phyloP scores from a whole-genome alignment of 2,329 filamentous ascomycete species.

The Aureobasidium mangrovei region DNA sequence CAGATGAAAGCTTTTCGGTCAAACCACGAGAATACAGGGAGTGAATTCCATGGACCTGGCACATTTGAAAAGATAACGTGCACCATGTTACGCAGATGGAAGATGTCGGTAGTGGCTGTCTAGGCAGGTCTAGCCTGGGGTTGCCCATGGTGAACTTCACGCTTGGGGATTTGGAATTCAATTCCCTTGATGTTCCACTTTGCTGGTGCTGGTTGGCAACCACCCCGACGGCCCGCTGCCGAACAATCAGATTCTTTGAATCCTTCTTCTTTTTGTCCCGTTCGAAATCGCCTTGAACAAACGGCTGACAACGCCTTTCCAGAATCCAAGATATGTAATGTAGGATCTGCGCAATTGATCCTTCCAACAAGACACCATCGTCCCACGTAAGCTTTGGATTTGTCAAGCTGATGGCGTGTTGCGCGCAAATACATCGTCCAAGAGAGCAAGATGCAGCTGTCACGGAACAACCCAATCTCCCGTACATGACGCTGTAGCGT shows the following conservation, averaged over 20 bases:
- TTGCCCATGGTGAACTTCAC: not conserved
- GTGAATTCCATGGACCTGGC: not conserved
- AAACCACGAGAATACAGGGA: not conserved
- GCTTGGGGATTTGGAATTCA: constrained; percentile 5
- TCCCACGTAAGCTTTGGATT: not conserved
- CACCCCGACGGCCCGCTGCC: not conserved
- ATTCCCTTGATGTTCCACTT: not conserved
- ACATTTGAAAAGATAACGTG: not conserved
- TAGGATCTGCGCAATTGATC: constrained; percentile 5
- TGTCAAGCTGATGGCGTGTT: constrained; percentile 1
- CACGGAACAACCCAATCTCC: not conserved
- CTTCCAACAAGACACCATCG: not conserved
- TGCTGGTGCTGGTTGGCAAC: not conserved
- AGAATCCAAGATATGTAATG: not conserved
- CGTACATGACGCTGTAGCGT: not conserved
- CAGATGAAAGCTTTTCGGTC: not conserved
- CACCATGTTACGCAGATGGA: not conserved
- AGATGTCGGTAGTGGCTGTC: not conserved
- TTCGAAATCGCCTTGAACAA: not conserved
- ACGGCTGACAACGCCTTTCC: not conserved
- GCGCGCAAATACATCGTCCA: not conserved
- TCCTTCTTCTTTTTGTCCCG: not conserved
- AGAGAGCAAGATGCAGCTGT: not conserved
- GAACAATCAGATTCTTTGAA: not conserved
- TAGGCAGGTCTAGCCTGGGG: constrained; percentile 7